Percentiles rank a stretch among this genome's conserved stretches.
These are phyloP conservation scores for Globomyces pollinis-pini DNA, from an alignment of 192 early-diverging fungal genomes.

Conservation along the genomic window DNA sequence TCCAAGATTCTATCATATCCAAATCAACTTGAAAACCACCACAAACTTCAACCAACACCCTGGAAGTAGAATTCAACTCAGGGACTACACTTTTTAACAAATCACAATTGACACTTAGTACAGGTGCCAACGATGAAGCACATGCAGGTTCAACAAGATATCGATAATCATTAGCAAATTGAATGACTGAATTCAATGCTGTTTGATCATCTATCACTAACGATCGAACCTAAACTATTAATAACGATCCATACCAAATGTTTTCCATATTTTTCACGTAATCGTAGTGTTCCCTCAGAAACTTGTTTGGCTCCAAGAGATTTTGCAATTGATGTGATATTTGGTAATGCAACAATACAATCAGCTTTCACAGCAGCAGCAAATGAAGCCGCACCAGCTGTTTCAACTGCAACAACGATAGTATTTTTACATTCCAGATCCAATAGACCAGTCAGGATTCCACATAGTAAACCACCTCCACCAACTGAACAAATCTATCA, in stretches of 20 bases:
- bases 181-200: conserved; percentile 16
- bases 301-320: conserved; percentile 26
- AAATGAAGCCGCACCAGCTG: conserved; percentile 20
- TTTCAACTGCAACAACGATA: conserved; percentile 26
- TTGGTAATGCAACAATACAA: conserved; percentile 4
- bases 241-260: neutral
- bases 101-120: conserved; percentile 12
- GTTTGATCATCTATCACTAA: conserved; percentile 20
- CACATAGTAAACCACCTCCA: conserved; percentile 29
- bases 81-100: too few species aligned
- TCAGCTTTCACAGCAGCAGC: neutral
- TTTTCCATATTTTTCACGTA: conserved; percentile 10
- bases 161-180: conserved; percentile 21
- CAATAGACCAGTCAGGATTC: conserved; percentile 20
- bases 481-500: conserved; percentile 31
- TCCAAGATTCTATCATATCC: conserved; percentile 19
- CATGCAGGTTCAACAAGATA: conserved; percentile 32
- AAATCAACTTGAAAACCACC: conserved; percentile 22
- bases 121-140: conserved; percentile 16
- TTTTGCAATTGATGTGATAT: conserved; percentile 27
- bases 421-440: conserved; percentile 6
- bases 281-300: conserved; percentile 5
- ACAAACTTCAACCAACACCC: conserved; percentile 25
- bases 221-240: too few species aligned
- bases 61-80: conserved; percentile 7